These are phyloP conservation scores for Xylaria multiplex DNA, from an alignment of 2,329 filamentous ascomycete genomes.

Conservation along the genomic window DNA sequence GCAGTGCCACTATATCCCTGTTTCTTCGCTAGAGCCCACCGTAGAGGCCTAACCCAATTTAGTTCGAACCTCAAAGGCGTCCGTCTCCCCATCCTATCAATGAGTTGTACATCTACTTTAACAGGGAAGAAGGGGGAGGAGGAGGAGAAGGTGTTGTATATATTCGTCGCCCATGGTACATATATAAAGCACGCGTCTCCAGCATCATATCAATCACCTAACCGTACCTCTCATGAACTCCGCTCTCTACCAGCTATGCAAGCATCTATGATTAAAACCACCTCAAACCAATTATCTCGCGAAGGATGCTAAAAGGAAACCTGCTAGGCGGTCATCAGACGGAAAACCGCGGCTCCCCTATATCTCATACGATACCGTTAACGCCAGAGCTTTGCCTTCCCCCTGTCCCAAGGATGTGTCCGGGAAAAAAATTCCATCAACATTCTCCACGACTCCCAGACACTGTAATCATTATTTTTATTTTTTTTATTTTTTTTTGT, in stretches of 20 bases:
- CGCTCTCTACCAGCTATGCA: neutral
- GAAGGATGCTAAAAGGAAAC: neutral
- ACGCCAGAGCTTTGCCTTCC: neutral
- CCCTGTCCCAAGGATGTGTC: neutral
- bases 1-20: constrained; percentile 17
- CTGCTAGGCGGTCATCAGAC: neutral
- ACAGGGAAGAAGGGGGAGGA: too few species aligned
- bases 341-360: neutral
- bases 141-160: too few species aligned
- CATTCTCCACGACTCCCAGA: neutral
- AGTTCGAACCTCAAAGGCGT: too few species aligned
- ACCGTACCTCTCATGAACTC: neutral
- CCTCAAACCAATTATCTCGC: neutral
- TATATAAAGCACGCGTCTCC: neutral
- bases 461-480: neutral
- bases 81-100: neutral
- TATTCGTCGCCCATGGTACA: too few species aligned
- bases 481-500: too few species aligned
- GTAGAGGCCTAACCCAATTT: constrained; percentile 10
- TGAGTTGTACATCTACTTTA: too few species aligned
- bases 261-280: neutral
- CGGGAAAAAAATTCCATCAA: neutral
- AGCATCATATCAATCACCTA: neutral
- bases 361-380: neutral
- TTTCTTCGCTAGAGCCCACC: neutral